A percentile compares a stretch with the other conserved stretches of the same genome.
phyloP scores from a whole-genome alignment of 1,139 yeast genomes.

The Kurtzmaniella natalensis region DNA sequence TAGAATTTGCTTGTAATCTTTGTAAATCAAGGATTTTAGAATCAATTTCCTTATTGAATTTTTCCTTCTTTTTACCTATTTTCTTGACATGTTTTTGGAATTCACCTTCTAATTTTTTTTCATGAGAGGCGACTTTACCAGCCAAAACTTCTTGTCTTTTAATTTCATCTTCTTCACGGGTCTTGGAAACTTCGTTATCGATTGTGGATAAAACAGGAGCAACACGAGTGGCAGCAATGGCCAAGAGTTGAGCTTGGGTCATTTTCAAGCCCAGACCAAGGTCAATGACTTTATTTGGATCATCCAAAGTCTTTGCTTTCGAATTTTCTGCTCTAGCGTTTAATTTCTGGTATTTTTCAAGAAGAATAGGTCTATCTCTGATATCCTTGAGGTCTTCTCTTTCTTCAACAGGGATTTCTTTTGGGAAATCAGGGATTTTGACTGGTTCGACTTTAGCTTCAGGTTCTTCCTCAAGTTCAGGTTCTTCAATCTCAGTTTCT shows the following conservation, averaged over 20 bases:
- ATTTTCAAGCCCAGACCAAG: slow-evolving; percentile 53
- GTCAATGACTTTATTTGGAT: slow-evolving; percentile 47
- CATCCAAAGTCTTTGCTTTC: slow-evolving; percentile 41
- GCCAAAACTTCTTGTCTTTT: slow-evolving; percentile 38
- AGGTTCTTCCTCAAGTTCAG: slow-evolving; percentile 7
- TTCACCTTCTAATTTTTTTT: slow-evolving; percentile 37
- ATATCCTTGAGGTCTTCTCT: slow-evolving; percentile 39
- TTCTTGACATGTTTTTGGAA: slow-evolving; percentile 38
- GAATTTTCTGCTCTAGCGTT: slow-evolving; percentile 47
- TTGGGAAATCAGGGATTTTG: slow-evolving; percentile 31
- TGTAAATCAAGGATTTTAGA: slow-evolving; percentile 30
- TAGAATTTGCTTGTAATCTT: slow-evolving; percentile 27
- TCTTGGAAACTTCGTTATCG: slow-evolving; percentile 47
- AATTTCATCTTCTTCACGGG: slow-evolving; percentile 44
- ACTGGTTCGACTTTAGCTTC: slow-evolving; percentile 19
- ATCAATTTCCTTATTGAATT: slow-evolving; percentile 38
- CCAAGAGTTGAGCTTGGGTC: slow-evolving; percentile 54
- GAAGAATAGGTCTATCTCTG: slow-evolving; percentile 45
- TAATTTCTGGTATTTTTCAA: slow-evolving; percentile 45
- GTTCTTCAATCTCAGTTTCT: slow-evolving; percentile 9
- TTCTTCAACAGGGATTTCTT: slow-evolving; percentile 27
- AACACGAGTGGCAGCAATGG: slow-evolving; percentile 52
- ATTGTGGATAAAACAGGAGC: slow-evolving; percentile 52
- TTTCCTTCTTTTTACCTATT: slow-evolving; percentile 37
- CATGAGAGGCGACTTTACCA: slow-evolving; percentile 38